A percentile compares a stretch with the other conserved stretches of the same genome.
Evolutionary conservation across 768 basidiomycete genomes (phyloP).

Genomic region (Calocybe indica): DNA sequence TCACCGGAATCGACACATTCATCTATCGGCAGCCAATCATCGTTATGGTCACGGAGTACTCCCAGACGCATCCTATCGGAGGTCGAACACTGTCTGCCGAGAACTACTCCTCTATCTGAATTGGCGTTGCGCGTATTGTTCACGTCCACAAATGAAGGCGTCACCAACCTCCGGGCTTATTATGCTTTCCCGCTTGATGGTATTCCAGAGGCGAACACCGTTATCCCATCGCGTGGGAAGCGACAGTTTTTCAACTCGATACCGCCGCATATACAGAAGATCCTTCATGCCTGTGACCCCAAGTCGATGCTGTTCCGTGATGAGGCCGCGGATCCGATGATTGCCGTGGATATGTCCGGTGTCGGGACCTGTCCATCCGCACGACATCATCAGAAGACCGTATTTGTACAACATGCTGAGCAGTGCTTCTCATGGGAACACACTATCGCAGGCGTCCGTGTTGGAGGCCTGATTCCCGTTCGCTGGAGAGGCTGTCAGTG

Average conservation of each 20-base stretch:
- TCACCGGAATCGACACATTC: conserved; percentile 12
- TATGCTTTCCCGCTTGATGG: conserved; percentile 30
- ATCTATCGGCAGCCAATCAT: conserved; percentile 4
- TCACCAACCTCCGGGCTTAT: conserved; percentile 23
- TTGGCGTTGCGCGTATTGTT: conserved; percentile 26
- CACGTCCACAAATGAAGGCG: conserved; percentile 11
- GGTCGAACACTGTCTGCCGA: conserved; percentile 11
- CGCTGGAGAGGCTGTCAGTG: conserved; percentile 63
- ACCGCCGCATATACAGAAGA: conserved; percentile 22
- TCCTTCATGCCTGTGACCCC: conserved; percentile 31
- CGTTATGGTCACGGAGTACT: background rate
- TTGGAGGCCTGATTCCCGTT: conserved; percentile 52
- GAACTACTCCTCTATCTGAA: conserved; percentile 27
- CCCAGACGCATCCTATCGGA: conserved; percentile 19
- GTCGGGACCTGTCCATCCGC: conserved; percentile 46
- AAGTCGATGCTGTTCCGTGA: conserved; percentile 26
- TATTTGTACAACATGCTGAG: conserved; percentile 55
- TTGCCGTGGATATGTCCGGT: conserved; percentile 22
- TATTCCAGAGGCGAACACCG: background rate
- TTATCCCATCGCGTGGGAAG: too few relatives aligned
- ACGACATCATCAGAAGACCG: conserved; percentile 24
- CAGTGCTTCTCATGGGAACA: conserved; percentile 64
- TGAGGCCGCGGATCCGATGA: conserved; percentile 6
- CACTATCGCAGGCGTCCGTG: conserved; percentile 40
- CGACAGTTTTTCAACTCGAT: conserved; percentile 8